These are phyloP conservation scores for Podila horticola DNA, from an alignment of 192 early-diverging fungal species.

Conservation along the genomic window DNA sequence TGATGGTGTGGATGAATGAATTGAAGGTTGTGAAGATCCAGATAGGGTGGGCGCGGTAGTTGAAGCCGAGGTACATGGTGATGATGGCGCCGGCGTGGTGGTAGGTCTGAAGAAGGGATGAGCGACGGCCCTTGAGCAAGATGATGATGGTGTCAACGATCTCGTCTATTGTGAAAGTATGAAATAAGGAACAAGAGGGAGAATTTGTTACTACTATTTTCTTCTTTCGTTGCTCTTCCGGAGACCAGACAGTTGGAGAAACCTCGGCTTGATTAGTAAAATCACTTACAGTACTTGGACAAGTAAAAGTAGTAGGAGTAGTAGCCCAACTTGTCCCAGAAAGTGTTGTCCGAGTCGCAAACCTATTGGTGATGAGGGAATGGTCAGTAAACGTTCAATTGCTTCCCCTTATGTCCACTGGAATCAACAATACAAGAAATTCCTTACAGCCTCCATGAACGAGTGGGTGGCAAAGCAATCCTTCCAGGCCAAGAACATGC, in stretches of 20 bases:
- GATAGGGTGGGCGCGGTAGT: conserved; percentile 66
- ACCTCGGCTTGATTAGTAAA: neutral
- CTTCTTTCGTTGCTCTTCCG: neutral
- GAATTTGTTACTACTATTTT: no score
- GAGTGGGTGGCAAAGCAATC: conserved; percentile 54
- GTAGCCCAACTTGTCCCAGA: conserved; percentile 71
- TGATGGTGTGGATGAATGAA: conserved; percentile 80
- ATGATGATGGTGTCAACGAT: conserved; percentile 83
- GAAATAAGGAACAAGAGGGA: no score
- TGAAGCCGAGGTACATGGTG: conserved; percentile 68
- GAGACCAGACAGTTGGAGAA: neutral
- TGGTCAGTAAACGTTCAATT: neutral
- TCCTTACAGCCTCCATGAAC: conserved; percentile 56
- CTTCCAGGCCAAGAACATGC: conserved; percentile 60
- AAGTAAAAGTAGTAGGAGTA: conserved; percentile 82
- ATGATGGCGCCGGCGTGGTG: conserved; percentile 79
- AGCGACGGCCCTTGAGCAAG: conserved; percentile 69
- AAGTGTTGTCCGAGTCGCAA: conserved; percentile 59
- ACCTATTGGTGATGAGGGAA: conserved; percentile 20
- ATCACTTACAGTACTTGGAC: conserved; percentile 72
- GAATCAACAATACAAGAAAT: conserved; percentile 10
- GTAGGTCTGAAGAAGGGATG: conserved; percentile 75
- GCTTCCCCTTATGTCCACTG: neutral
- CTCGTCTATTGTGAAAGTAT: conserved; percentile 56
- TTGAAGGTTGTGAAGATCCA: conserved; percentile 77